Percentiles rank a stretch among this genome's conserved stretches.
phyloP scores from a whole-genome alignment of 2,329 filamentous ascomycete genomes.

The Phyllosticta ampelicida region DNA sequence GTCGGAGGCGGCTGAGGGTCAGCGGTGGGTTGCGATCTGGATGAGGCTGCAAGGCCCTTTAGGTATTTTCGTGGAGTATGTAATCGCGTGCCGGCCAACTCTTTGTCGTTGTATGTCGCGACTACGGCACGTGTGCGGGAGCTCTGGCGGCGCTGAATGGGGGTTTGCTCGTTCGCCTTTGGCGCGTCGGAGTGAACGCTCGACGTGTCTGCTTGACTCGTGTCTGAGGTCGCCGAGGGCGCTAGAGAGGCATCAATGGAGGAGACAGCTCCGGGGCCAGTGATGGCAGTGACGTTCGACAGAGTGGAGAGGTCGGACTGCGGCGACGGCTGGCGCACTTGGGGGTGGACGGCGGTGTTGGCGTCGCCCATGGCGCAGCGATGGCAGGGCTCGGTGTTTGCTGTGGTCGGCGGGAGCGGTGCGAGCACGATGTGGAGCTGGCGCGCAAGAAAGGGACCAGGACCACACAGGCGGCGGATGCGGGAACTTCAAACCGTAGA shows the following conservation, averaged over 20 bases:
- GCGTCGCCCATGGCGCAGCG: constrained; percentile 1
- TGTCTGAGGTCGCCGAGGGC: constrained; percentile 54
- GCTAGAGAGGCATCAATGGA: constrained; percentile 32
- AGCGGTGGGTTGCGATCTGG: not conserved
- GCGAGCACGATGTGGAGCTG: constrained; percentile 1
- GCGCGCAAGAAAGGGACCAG: not conserved
- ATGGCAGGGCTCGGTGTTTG: not conserved
- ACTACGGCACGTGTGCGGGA: constrained; percentile 45
- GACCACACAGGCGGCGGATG: not conserved
- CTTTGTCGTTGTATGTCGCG: constrained; percentile 56
- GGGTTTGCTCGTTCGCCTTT: constrained; percentile 3
- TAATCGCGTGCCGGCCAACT: constrained; percentile 50
- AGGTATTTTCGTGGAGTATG: constrained; percentile 42
- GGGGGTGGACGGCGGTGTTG: constrained; percentile 1
- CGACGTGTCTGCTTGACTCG: constrained; percentile 50
- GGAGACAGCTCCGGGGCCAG: constrained; percentile 23
- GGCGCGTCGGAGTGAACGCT: constrained; percentile 39
- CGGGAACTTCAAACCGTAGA: not conserved
- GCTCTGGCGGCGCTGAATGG: constrained; percentile 29
- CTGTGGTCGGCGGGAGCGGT: constrained; percentile 1
- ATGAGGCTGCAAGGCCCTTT: constrained; percentile 12
- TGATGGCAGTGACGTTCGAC: constrained; percentile 34
- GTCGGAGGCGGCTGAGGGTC: not conserved
- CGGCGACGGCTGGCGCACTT: constrained; percentile 5
- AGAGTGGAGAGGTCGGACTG: constrained; percentile 25